Percentiles rank a stretch among this genome's conserved stretches.
Evolutionary conservation across 495 filamentous ascomycete genomes (phyloP).

Genomic region (Cercophora sp.): DNA sequence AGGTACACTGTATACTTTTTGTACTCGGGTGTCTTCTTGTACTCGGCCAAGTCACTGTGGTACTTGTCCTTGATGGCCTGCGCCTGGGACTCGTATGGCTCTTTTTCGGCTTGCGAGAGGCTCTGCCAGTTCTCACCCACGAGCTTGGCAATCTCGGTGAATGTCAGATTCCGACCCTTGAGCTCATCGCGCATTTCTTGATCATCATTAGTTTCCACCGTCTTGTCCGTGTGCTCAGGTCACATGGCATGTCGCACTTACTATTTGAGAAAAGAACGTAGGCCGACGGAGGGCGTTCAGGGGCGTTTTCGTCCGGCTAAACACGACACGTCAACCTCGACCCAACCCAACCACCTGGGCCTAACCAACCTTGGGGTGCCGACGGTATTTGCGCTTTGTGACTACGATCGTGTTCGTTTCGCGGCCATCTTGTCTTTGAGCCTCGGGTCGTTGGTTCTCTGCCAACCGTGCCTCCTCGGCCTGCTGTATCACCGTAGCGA

Average conservation of each 20-base stretch:
- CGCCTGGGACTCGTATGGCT: constrained; percentile 66
- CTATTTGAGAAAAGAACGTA: constrained; percentile 83
- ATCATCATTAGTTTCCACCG: no score
- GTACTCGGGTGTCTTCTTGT: constrained; percentile 66
- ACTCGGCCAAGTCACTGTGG: constrained; percentile 59
- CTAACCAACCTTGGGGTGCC: constrained; percentile 73
- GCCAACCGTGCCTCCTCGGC: constrained; percentile 32
- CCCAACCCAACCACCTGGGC: no score
- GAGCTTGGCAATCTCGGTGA: constrained; percentile 77
- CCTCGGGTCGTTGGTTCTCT: constrained; percentile 31
- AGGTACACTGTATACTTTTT: constrained; percentile 62
- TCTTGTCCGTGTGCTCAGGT: no score
- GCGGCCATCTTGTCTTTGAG: constrained; percentile 35
- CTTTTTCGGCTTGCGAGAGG: constrained; percentile 58
- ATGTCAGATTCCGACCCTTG: constrained; percentile 67
- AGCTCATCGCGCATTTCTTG: constrained; percentile 69
- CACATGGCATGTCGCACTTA: constrained; percentile 32
- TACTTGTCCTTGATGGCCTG: constrained; percentile 67
- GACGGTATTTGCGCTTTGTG: constrained; percentile 68
- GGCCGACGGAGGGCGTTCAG: constrained; percentile 71
- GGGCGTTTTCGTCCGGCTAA: constrained; percentile 71
- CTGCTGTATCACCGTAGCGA: no score
- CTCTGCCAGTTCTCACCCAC: constrained; percentile 79
- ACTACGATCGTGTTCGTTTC: constrained; percentile 26
- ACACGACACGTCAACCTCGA: constrained; percentile 4